phyloP scores from a whole-genome alignment of 2,329 filamentous ascomycete genomes.

The Hymenoscyphus fraxineus region DNA sequence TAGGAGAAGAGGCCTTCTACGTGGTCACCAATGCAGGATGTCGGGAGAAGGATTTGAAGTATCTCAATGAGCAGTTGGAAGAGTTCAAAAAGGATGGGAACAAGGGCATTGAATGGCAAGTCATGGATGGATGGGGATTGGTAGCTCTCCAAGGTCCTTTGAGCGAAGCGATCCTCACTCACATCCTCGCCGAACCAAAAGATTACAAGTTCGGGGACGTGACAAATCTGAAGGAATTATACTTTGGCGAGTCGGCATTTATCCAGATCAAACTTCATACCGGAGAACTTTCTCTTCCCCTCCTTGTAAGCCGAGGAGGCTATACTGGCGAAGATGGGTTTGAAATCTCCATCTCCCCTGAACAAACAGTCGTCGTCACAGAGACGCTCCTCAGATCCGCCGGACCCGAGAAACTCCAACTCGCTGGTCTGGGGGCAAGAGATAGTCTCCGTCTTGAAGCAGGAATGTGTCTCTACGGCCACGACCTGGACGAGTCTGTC shows the following conservation, averaged over 20 bases:
- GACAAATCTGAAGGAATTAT: constrained; percentile 59
- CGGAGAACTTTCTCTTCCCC: constrained; percentile 43
- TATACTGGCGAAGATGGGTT: constrained; percentile 99
- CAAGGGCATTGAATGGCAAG: constrained; percentile 61
- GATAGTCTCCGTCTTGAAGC: constrained; percentile 93
- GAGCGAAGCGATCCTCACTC: constrained; percentile 64
- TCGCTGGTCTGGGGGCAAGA: constrained; percentile 85
- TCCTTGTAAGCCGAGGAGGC: constrained; percentile 82
- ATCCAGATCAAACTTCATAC: constrained; percentile 61
- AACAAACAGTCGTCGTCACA: constrained; percentile 61
- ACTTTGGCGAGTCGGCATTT: constrained; percentile 74
- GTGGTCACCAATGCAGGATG: constrained; percentile 95
- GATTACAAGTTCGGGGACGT: constrained; percentile 32
- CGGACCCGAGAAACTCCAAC: constrained; percentile 59
- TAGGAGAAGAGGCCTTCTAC: constrained; percentile 75
- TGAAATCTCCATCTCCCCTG: constrained; percentile 79
- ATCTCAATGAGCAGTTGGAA: constrained; percentile 66
- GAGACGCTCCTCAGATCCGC: constrained; percentile 53
- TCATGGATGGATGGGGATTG: constrained; percentile 70
- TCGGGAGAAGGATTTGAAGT: constrained; percentile 80
- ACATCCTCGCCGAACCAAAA: constrained; percentile 51
- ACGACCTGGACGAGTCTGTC: constrained; percentile 80
- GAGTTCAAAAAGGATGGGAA: constrained; percentile 53
- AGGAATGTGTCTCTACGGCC: constrained; percentile 99
- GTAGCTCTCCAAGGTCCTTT: constrained; percentile 87